phyloP scores from a whole-genome alignment of 352 stramenopile species.

The Globisporangium recalcitrans region DNA sequence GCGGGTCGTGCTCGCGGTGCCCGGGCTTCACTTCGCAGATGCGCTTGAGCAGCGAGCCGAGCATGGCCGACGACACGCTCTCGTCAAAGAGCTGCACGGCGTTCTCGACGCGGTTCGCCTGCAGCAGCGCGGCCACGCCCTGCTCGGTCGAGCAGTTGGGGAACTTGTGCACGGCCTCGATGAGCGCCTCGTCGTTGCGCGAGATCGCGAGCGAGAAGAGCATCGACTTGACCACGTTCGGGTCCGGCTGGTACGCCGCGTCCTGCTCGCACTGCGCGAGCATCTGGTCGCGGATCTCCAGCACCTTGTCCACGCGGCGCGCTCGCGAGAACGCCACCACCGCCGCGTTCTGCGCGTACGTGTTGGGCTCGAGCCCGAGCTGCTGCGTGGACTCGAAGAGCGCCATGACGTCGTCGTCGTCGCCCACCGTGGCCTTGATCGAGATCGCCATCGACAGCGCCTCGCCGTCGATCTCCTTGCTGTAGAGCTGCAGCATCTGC shows the following conservation, averaged over 20 bases:
- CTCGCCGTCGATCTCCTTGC: constrained; percentile 46
- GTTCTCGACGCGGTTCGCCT: constrained; percentile 26
- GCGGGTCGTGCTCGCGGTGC: constrained; percentile 23
- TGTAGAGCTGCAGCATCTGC: constrained; percentile 62
- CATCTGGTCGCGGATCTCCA: constrained; percentile 42
- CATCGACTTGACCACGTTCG: constrained; percentile 55
- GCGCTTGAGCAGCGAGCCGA: constrained; percentile 32
- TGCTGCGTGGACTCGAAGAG: constrained; percentile 72
- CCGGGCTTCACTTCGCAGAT: constrained; percentile 26
- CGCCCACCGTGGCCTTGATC: constrained; percentile 58
- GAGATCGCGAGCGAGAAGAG: constrained; percentile 61
- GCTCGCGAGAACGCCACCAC: constrained; percentile 67
- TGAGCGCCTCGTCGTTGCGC: constrained; percentile 39
- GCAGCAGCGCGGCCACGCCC: constrained; percentile 24
- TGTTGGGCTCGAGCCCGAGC: constrained; percentile 54
- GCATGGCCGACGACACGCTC: constrained; percentile 24
- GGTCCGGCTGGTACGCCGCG: constrained; percentile 25
- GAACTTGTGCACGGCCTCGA: constrained; percentile 35
- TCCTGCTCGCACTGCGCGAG: constrained; percentile 10
- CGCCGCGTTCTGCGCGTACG: constrained; percentile 73
- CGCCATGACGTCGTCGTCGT: constrained; percentile 72
- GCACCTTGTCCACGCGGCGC: constrained; percentile 43
- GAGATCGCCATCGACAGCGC: constrained; percentile 77
- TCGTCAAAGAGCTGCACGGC: constrained; percentile 51
- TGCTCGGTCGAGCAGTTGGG: constrained; percentile 35